Percentiles rank a stretch among this genome's conserved stretches.
phyloP scores from a whole-genome alignment of 2,329 filamentous ascomycete genomes.

The Fusarium pilosicola region DNA sequence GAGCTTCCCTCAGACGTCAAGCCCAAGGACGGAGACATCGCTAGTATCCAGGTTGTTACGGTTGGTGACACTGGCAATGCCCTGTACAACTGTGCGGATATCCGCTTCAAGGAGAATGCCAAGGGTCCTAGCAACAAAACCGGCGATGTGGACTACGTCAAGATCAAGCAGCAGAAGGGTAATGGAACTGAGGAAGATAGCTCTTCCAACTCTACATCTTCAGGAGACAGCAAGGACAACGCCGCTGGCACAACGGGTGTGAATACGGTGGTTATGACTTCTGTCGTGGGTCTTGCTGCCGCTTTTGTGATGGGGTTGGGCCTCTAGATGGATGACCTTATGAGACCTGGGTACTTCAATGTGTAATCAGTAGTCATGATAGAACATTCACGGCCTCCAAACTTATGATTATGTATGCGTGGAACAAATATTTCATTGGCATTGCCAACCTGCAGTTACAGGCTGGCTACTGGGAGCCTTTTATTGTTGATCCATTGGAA shows the following conservation, averaged over 20 bases:
- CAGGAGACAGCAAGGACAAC: conserved; percentile 29
- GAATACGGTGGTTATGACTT: conserved; percentile 46
- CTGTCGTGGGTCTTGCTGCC: conserved; percentile 52
- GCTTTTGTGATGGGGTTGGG: conserved; percentile 52
- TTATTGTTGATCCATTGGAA: neutral
- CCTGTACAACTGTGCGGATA: conserved; percentile 80
- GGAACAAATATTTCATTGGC: neutral
- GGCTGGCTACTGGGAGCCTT: neutral
- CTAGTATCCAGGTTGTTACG: conserved; percentile 76
- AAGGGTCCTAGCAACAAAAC: conserved; percentile 54
- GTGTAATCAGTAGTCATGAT: conserved; percentile 11
- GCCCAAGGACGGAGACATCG: conserved; percentile 68
- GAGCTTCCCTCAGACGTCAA: conserved; percentile 59
- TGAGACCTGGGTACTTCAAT: conserved; percentile 3
- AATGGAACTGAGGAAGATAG: conserved; percentile 32
- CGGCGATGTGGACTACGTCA: conserved; percentile 56
- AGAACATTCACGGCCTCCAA: conserved; percentile 4
- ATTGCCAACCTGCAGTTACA: neutral
- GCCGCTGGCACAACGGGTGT: conserved; percentile 39
- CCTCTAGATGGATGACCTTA: conserved; percentile 37
- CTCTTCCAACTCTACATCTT: conserved; percentile 30
- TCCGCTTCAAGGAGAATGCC: conserved; percentile 69
- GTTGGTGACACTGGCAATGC: conserved; percentile 67
- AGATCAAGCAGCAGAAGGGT: conserved; percentile 46
- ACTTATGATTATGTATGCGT: conserved; percentile 24